Evolutionary conservation across 176 grass and related monocot genomes (phyloP).

Genomic region (Cenchrus fungigraminus): DNA sequence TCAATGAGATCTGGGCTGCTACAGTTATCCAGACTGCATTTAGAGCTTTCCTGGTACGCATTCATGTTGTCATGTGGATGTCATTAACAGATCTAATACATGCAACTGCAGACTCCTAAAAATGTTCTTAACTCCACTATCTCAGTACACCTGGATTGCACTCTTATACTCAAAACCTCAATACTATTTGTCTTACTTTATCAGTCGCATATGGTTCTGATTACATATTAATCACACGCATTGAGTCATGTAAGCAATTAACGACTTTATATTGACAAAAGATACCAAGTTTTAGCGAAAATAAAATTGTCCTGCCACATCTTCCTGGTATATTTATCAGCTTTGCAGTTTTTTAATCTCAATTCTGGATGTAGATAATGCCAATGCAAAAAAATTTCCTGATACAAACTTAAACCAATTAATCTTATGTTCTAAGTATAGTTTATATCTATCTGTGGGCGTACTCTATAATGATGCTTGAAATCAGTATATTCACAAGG

Average conservation of each 20-base stretch:
- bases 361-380: background rate
- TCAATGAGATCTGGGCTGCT: constrained; percentile 68
- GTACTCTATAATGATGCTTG: background rate
- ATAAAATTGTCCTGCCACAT: background rate
- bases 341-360: background rate
- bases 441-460: background rate
- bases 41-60: constrained; percentile 91
- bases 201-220: background rate
- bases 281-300: background rate
- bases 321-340: background rate
- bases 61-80: constrained; percentile 8
- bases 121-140: background rate
- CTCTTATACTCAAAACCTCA: background rate
- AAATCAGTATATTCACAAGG: background rate
- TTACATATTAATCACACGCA: background rate
- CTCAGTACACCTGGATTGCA: background rate
- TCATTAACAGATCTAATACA: background rate
- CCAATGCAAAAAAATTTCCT: background rate
- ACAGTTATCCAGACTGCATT: constrained; percentile 86
- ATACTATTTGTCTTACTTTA: background rate
- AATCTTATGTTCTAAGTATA: constrained; percentile 11
- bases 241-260: background rate
- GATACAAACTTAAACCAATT: background rate
- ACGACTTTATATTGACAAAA: background rate
- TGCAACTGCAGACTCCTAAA: constrained; percentile 1